phyloP scores from a whole-genome alignment of 169 alveolate species.

The Miamiensis avidus region DNA sequence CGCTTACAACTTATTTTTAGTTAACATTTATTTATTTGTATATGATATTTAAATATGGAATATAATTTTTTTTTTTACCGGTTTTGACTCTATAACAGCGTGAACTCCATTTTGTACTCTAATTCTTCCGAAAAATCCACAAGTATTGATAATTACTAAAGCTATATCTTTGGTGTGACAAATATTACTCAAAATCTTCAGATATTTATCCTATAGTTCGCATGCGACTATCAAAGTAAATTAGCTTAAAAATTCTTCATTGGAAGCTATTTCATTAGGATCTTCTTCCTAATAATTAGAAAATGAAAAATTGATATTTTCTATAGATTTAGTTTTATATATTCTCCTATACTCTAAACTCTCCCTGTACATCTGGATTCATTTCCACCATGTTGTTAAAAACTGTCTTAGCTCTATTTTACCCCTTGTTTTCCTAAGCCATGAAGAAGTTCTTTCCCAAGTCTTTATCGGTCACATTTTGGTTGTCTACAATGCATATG shows the following conservation, averaged over 20 bases:
- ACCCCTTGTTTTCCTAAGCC: constrained; percentile 62
- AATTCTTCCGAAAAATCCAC: constrained; percentile 78
- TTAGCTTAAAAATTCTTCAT: constrained; percentile 24
- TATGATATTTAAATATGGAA: not conserved
- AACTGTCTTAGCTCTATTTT: constrained; percentile 68
- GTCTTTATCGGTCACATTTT: constrained; percentile 71
- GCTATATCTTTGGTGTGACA: constrained; percentile 54
- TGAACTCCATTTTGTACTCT: constrained; percentile 73
- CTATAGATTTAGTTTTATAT: constrained; percentile 14
- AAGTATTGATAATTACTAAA: constrained; percentile 59
- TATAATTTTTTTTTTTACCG: constrained; percentile 55
- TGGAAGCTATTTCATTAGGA: constrained; percentile 9
- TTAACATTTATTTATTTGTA: no score
- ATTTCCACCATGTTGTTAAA: constrained; percentile 69
- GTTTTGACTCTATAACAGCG: constrained; percentile 74
- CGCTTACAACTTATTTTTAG: not conserved
- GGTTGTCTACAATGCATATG: constrained; percentile 80
- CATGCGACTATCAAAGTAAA: constrained; percentile 54
- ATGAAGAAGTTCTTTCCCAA: constrained; percentile 81
- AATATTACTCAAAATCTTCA: constrained; percentile 26
- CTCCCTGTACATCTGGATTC: constrained; percentile 85
- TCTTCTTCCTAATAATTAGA: constrained; percentile 31
- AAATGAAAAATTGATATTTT: constrained; percentile 19
- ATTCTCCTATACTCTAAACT: constrained; percentile 24
- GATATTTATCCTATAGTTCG: constrained; percentile 32